Evolutionary conservation across 306 rosid species (phyloP), one percentile per base, ranked within the genome.

Genomic region (Clitoria ternatea): DNA sequence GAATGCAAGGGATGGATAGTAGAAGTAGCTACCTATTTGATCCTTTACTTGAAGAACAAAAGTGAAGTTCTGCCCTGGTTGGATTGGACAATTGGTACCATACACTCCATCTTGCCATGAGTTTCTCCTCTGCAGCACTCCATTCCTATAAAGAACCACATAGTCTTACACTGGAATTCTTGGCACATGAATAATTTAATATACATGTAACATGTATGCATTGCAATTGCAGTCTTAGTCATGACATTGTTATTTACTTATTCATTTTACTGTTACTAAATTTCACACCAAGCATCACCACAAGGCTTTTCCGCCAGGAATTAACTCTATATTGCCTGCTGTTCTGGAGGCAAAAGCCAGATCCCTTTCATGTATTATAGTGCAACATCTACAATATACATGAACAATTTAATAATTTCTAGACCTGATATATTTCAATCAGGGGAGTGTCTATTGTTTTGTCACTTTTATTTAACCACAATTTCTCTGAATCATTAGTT

Each of bases 61-160:
- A 55, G 98, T 92, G 73, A 90, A 92, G 79, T 90, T 92, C 37
- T 66, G 68, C n/a, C 98, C 98, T 1, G 96, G 96, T 50, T 83
- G 89, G 29, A 92, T 90, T 70, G 96, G 91, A 70, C 98, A 92
- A 27, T 86, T 90, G 39, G 98, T 92, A 45, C 98, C 96, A 70
- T 81, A 88, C 2, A 92, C 91, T 73, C 98, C 96, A 86, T 92
- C 98, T 23, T 92, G 88, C 95, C 96, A 92, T 37, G 96, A 88
- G 74, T 92, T 92, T 72, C 91, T 90, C 73, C 92, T 84, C 76
- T 92, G 96, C 74, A 78, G 88, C 45, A 90, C 86, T 20, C 98
- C 98, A 48, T 90, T 88, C 96, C 96, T 92, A 53, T 30, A 27
- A 49, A 75, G 7, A 67, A 63, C 35, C 29, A 44, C 29, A 10